Base-by-base conservation (phyloP, 2,329 filamentous ascomycete species). In the Monosporascus sp. region DNA sequence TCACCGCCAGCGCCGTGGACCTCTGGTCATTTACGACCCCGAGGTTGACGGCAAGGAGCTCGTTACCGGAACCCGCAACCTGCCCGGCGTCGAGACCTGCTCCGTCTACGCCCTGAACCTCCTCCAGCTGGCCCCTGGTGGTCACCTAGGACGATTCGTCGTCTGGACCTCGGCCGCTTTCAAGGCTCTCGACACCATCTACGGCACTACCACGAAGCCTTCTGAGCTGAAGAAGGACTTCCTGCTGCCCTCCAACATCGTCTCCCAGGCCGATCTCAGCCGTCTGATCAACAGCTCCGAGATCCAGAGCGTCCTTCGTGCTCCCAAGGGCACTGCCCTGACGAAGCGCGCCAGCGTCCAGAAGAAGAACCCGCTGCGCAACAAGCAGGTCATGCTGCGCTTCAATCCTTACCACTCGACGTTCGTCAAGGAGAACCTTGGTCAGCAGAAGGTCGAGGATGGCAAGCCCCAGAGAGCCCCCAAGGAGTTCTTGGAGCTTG, bases 291-390 rank as follows among this genome's bases (percentile, higher is more conserved):
- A 99, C 90, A 93, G 88, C 71, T 91, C 90, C 70, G 94, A 99
- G 82, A 88, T 97, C 76, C 94, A 99, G 87, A 89, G 87, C 76
- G 93, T 96, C 55, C 85, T 99, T 70, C 86, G 89, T 68, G 90
- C 88, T 58, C 90, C 92, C 76, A 94, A 92, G 83, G 94, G 94
- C 68, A 85, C 88, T 66, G 85, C 90, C 71, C 78, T 85, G 72
- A 95, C 91, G 77, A 97, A 97, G 86, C 90, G 94, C 72, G 79
- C 82, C 65, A 79, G 83, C 70, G 90, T 96, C 65, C 93, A 97
- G 85, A 99, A 99, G 91, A 97, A 97, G 92, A 99, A 99, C 85
- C 94, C 94, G 70, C 91, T 99, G 66, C 83, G 82, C 79, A 99
- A 99, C 89, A 96, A 91, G 86, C 94, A 97, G 84, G 88, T 99